Conservation (phyloP, 176 grass and related monocot species). For the Neostapfia colusana region DNA sequence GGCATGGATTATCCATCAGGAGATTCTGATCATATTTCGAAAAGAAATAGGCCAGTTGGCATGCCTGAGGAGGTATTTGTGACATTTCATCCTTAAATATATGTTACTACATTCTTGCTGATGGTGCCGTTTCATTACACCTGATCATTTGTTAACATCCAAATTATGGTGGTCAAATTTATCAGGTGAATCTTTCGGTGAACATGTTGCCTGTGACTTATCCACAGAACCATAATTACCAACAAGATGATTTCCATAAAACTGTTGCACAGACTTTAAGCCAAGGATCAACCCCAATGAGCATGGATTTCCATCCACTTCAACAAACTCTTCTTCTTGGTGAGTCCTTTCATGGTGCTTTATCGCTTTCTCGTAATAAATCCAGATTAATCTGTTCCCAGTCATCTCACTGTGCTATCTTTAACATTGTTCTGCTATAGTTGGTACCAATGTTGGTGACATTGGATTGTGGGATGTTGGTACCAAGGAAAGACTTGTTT, state of each 20-base stretch:
- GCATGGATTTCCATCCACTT: slow-evolving; percentile 99
- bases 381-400: background rate
- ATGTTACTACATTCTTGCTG: slow-evolving; percentile 27
- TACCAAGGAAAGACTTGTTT: slow-evolving; percentile 71
- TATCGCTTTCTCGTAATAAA: slow-evolving; percentile 29
- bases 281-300: slow-evolving; percentile 90
- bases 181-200: slow-evolving; percentile 83
- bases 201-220: slow-evolving; percentile 83
- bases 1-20: slow-evolving; percentile 77
- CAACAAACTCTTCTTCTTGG: slow-evolving; percentile 96
- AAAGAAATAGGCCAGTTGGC: slow-evolving; percentile 89
- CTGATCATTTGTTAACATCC: background rate
- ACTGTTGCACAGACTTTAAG: slow-evolving; percentile 62
- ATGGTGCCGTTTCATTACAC: slow-evolving; percentile 9
- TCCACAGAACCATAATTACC: slow-evolving; percentile 80
- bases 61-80: slow-evolving; percentile 83
- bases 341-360: slow-evolving; percentile 35
- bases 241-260: slow-evolving; percentile 91
- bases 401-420: slow-evolving; percentile 29
- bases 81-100: slow-evolving; percentile 24
- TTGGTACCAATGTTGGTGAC: slow-evolving; percentile 98
- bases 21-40: slow-evolving; percentile 86
- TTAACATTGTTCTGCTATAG: slow-evolving; percentile 47
- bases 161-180: slow-evolving; percentile 35
- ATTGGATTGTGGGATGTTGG: slow-evolving; percentile 99